phyloP scores from a whole-genome alignment of 164 flowering plant genomes.

The Macadamia tetraphylla region DNA sequence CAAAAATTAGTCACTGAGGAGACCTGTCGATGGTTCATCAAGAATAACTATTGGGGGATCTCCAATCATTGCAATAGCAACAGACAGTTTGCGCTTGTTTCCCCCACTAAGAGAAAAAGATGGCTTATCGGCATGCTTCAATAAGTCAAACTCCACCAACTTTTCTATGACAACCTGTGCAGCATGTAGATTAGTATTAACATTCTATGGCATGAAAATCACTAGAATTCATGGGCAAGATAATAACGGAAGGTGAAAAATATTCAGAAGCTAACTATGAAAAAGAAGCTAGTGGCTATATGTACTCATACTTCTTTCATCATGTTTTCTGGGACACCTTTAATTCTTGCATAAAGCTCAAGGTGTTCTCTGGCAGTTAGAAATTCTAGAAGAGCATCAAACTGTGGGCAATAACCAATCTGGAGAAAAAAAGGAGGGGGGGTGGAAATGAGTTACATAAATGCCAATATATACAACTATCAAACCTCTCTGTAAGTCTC shows the following conservation, averaged over 20 bases:
- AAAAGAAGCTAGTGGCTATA: not conserved
- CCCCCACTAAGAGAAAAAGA: constrained; percentile 95
- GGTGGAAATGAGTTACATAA: constrained; percentile 4
- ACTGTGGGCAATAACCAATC: constrained; percentile 99
- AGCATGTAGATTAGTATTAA: constrained; percentile 8
- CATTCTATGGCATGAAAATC: not conserved
- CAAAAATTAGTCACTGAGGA: not conserved
- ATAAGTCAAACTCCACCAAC: constrained; percentile 81
- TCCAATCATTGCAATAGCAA: constrained; percentile 98
- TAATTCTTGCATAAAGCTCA: constrained; percentile 93
- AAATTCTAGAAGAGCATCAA: constrained; percentile 84
- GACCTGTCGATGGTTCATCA: constrained; percentile 99
- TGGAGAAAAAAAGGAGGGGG: constrained; percentile 15
- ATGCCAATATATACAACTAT: not conserved
- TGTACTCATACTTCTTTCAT: constrained; percentile 50
- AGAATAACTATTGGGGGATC: constrained; percentile 97
- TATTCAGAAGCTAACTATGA: not conserved
- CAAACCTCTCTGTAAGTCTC: no score
- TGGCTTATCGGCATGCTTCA: constrained; percentile 81
- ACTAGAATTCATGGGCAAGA: not conserved
- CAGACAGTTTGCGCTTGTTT: constrained; percentile 91
- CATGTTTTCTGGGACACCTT: constrained; percentile 69
- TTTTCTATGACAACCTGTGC: constrained; percentile 82
- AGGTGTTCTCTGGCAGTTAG: constrained; percentile 89
- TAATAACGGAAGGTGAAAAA: not conserved